Conservation (phyloP, 352 stramenopile species). For the Blastocystis sp. region DNA sequence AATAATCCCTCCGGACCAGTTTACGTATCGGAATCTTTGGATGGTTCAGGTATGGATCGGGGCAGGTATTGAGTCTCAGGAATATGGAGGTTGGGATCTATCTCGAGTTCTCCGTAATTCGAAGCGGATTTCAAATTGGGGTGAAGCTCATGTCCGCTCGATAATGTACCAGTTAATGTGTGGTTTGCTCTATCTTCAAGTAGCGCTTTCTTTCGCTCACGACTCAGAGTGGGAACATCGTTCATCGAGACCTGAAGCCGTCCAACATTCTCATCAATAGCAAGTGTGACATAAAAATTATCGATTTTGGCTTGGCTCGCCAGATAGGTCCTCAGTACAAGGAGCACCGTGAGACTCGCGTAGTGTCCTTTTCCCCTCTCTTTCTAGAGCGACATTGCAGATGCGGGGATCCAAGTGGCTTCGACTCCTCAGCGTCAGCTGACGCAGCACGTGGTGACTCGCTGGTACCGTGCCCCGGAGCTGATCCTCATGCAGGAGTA, state of each 20-base stretch:
- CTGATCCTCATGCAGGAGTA: slow-evolving; percentile 77
- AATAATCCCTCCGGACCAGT: slow-evolving; percentile 41
- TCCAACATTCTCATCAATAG: slow-evolving; percentile 97
- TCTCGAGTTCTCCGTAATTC: slow-evolving; percentile 22
- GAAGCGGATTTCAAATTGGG: slow-evolving; percentile 70
- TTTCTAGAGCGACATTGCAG: slow-evolving; percentile 8
- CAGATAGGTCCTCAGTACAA: slow-evolving; percentile 70
- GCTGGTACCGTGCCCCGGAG: slow-evolving; percentile 83
- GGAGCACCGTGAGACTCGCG: slow-evolving; percentile 1
- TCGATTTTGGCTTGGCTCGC: slow-evolving; percentile 83
- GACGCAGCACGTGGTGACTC: slow-evolving; percentile 81
- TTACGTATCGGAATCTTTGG: slow-evolving; percentile 50
- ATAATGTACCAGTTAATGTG: slow-evolving; percentile 85
- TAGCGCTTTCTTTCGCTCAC: background rate
- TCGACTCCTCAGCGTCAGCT: slow-evolving; percentile 63
- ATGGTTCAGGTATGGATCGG: background rate
- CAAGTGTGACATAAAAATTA: slow-evolving; percentile 91
- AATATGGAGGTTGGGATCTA: slow-evolving; percentile 57
- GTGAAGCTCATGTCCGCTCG: slow-evolving; percentile 72
- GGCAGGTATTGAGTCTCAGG: background rate
- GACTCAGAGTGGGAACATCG: slow-evolving; percentile 77
- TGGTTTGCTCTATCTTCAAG: slow-evolving; percentile 77
- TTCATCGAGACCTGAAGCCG: slow-evolving; percentile 85
- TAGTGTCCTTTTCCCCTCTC: background rate
- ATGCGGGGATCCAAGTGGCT: slow-evolving; percentile 61